phyloP scores from a whole-genome alignment of 83 land plant genomes.

The Picea engelmannii region DNA sequence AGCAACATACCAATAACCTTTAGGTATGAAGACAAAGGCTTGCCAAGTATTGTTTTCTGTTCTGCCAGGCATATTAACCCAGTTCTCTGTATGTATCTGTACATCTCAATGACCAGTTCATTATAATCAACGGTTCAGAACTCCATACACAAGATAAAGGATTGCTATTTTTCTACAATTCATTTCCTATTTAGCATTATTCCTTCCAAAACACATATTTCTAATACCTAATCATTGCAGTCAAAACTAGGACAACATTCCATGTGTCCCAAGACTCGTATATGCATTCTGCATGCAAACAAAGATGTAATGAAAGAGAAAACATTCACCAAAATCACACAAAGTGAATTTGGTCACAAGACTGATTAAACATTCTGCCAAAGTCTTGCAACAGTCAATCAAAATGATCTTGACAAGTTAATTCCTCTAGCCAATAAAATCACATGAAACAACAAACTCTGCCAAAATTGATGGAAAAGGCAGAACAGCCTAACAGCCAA shows the following conservation, averaged over 20 bases:
- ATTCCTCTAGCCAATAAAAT: background rate
- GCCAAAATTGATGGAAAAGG: too few relatives aligned
- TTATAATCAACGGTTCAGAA: background rate
- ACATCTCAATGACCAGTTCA: conserved; percentile 4
- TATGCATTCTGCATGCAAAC: background rate
- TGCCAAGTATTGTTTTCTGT: conserved; percentile 88
- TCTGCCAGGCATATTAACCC: conserved; percentile 79
- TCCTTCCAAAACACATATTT: background rate
- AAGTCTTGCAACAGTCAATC: background rate
- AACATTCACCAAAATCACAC: conserved; percentile 4
- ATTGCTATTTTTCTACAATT: background rate
- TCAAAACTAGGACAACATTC: background rate
- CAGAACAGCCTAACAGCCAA: too few relatives aligned
- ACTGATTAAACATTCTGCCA: background rate
- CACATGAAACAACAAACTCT: background rate
- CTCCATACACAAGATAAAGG: background rate
- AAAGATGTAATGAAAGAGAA: background rate
- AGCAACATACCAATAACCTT: conserved; percentile 71
- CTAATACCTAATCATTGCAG: background rate
- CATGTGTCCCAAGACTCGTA: background rate
- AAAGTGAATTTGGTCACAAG: background rate
- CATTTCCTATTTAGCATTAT: background rate
- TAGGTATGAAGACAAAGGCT: conserved; percentile 77
- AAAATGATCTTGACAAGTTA: background rate
- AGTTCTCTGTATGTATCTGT: conserved; percentile 86